Evolutionary conservation across 2,329 filamentous ascomycete genomes (phyloP), one percentile per base, ranked within the genome.

Genomic region (Talaromyces sp.): DNA sequence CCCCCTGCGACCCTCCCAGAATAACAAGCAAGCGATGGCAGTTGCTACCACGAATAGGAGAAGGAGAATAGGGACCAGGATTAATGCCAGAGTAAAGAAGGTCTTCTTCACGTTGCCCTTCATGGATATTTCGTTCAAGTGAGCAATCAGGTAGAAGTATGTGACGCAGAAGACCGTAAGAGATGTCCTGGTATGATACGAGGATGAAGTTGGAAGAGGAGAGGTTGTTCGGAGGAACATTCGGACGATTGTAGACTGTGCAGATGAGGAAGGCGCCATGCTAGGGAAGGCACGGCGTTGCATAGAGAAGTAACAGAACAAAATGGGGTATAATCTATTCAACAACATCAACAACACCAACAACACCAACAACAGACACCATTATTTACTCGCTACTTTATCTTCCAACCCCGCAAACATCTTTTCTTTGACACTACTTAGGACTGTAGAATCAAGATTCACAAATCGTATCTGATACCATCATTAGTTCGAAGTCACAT

Each of bases 11-110:
- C 35, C 33, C 15, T 62, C 54, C 71, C 76, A 80, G 68, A 73
- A 75, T 45, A 77, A 75, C 8, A 77, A 76, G 65, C 76, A 79
- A 11, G 70, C 71, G 58, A 83, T 68, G 45, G 77, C 72, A n/a
- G 79, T 63, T 62, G 76, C 72, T 43, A 81, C 70, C 43, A 76
- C 69, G 62, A 71, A 71, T 45, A 80, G 74, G 54, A 82, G 75
- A 43, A 83, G 74, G 64, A 78, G 70, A 66, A 84, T 82, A 47
- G 82, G 81, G 63, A 84, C 78, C 56, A 83, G 71, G 65, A 83
- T 75, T 67, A 84, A 73, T 64, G 77, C 77, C 66, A 81, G 73
- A 69, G 82, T 71, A 68, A 80, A 77, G 69, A 76, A 72, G 64
- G 74, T 72, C 64, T 71, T 78, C 69, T 74, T 77, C 68, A 74